A percentile compares a stretch with the other conserved stretches of the same genome.
phyloP scores from a whole-genome alignment of 441 rosid genomes.

The Corymbia calophylla region DNA sequence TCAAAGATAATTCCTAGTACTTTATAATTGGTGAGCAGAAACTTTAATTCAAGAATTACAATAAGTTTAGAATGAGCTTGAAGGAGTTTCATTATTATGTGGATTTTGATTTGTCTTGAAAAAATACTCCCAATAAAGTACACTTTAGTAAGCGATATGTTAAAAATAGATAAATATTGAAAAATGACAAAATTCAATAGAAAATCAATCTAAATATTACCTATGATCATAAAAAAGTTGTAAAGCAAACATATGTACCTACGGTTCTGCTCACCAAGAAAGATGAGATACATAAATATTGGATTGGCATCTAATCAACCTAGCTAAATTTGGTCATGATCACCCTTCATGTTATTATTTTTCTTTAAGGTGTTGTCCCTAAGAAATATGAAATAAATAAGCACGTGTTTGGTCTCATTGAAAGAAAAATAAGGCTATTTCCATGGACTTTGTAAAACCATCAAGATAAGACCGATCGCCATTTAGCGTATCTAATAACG shows the following conservation, averaged over 20 bases:
- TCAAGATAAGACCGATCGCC: background rate
- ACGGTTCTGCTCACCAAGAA: background rate
- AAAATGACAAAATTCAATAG: background rate
- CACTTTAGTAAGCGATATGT: background rate
- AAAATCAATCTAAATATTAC: background rate
- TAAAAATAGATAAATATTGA: background rate
- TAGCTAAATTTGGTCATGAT: background rate
- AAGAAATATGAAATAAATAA: background rate
- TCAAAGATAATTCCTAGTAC: background rate
- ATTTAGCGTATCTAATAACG: background rate
- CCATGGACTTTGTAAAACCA: background rate
- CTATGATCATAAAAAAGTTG: background rate
- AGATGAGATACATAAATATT: background rate
- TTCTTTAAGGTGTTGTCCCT: background rate
- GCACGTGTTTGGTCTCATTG: background rate
- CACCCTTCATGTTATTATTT: background rate
- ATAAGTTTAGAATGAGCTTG: background rate
- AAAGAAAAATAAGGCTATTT: background rate
- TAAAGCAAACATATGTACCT: background rate
- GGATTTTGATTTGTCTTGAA: background rate
- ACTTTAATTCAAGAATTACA: background rate
- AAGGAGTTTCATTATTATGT: background rate
- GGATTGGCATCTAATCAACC: no score
- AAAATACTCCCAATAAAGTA: fast-evolving
- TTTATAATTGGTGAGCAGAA: background rate